Evolutionary conservation across 768 basidiomycete species (phyloP), one percentile per base, ranked within the genome.

Genomic region (Tricholoma sp.): DNA sequence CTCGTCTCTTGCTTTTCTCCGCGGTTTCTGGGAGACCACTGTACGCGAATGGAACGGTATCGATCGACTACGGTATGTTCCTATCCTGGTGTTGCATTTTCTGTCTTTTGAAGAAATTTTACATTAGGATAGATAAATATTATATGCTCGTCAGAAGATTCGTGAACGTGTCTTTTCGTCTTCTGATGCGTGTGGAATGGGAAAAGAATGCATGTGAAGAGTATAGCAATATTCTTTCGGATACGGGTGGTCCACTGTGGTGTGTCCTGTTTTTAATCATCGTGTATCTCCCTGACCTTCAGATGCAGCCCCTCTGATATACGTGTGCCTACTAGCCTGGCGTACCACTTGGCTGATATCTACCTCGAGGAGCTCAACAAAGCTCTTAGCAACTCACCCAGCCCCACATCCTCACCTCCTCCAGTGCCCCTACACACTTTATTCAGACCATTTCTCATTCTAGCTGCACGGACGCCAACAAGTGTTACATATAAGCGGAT

Each of bases 11-110:
- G 76, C 76, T 9, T 98, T 97, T 68, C 74, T 98, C 46, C 78
- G 79, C 18, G 94, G 92, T 0, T 99, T 98, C 67, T 99, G 96
- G 96, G 83, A 84, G 64, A 83, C 87, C 4, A 90, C 85, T 2
- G 89, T 94, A 6, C 78, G 94, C 11, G 96, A 99, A 72, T 98
- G 96, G 95, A 86, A 79, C 60, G 90, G 92, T 3, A 89, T 99
- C 32, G 96, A 99, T 68, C 80, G 90, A 45, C 73, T 96, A 63
- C 77, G 96, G 95, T 96, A 60, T 61, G 83, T 69, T 32, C 6
- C 29, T 6, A 35, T 43, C 32, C 34, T 7, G 45, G 32, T 55
- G 24, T 32, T 50, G 39, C 37, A n/a, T 54, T 22, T 32, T 22
- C 29, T 16, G 41, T 56, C 9, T 45, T 41, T 52, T 60, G 29